phyloP scores from a whole-genome alignment of 257 asterid genomes.

The Paraleonurus japonicus region DNA sequence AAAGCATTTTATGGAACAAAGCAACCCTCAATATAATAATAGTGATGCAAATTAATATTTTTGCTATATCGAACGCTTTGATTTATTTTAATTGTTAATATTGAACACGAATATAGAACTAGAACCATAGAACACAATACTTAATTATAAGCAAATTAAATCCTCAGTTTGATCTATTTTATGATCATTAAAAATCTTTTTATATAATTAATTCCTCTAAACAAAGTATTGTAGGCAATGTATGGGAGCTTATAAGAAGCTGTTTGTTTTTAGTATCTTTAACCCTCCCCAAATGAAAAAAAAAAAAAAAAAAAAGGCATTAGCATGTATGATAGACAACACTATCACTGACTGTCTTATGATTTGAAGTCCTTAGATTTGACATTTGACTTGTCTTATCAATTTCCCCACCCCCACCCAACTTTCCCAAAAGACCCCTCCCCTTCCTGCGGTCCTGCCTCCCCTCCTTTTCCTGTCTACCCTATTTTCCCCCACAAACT shows the following conservation, averaged over 20 bases:
- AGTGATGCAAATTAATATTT: too few relatives aligned
- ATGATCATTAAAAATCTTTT: background rate
- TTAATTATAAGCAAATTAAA: background rate
- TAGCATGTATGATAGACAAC: constrained; percentile 58
- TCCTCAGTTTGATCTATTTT: too few relatives aligned
- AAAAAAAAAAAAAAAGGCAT: background rate
- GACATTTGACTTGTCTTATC: constrained; percentile 86
- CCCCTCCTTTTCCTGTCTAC: constrained; percentile 19
- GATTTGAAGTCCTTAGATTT: constrained; percentile 62
- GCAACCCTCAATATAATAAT: too few relatives aligned
- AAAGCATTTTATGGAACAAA: too few relatives aligned
- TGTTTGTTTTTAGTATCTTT: constrained; percentile 21
- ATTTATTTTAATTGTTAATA: background rate
- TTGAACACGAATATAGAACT: background rate
- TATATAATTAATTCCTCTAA: too few relatives aligned
- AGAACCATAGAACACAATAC: background rate
- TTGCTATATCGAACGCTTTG: too few relatives aligned
- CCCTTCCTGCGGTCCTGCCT: constrained; percentile 6
- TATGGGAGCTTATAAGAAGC: background rate
- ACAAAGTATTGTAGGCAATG: background rate
- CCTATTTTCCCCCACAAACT: constrained; percentile 36
- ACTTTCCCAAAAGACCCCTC: constrained; percentile 32
- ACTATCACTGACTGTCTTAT: constrained; percentile 68
- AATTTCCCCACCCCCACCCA: background rate
- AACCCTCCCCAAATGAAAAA: background rate